phyloP scores from a whole-genome alignment of 257 asterid genomes.

The Echium plantagineum region DNA sequence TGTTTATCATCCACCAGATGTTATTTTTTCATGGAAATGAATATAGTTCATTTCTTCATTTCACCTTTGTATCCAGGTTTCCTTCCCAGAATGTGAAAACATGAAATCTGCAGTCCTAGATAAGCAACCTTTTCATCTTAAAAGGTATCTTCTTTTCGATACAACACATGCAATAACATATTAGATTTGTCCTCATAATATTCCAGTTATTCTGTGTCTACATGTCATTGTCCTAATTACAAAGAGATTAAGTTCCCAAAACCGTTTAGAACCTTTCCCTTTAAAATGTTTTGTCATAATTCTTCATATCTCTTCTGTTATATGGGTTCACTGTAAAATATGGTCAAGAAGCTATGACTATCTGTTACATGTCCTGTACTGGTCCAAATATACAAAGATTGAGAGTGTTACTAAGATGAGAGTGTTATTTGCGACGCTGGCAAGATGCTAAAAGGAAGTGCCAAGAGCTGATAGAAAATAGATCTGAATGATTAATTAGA shows the following conservation, averaged over 20 bases:
- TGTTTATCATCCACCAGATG: background rate
- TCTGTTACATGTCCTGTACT: background rate
- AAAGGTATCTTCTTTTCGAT: conserved; percentile 42
- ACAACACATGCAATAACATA: background rate
- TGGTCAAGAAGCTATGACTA: too few relatives aligned
- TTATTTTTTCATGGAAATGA: background rate
- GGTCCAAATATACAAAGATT: background rate
- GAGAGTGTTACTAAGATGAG: too few relatives aligned
- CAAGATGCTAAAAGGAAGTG: background rate
- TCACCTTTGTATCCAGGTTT: conserved; percentile 36
- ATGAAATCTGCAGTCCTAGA: conserved; percentile 69
- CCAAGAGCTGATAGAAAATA: background rate
- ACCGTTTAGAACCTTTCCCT: too few relatives aligned
- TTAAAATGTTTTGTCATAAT: too few relatives aligned
- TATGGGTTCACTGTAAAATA: background rate
- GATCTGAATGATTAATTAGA: background rate
- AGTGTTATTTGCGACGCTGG: background rate
- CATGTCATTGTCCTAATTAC: background rate
- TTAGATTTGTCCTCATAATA: background rate
- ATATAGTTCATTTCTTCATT: conserved; percentile 5
- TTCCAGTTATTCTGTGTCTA: background rate
- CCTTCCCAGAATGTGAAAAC: conserved; percentile 64
- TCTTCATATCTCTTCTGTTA: background rate
- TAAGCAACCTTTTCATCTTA: conserved; percentile 58
- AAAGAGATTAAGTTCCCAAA: too few relatives aligned